Base-by-base conservation (phyloP, 768 basidiomycete genomes). In the Podaxis mareebaensis region DNA sequence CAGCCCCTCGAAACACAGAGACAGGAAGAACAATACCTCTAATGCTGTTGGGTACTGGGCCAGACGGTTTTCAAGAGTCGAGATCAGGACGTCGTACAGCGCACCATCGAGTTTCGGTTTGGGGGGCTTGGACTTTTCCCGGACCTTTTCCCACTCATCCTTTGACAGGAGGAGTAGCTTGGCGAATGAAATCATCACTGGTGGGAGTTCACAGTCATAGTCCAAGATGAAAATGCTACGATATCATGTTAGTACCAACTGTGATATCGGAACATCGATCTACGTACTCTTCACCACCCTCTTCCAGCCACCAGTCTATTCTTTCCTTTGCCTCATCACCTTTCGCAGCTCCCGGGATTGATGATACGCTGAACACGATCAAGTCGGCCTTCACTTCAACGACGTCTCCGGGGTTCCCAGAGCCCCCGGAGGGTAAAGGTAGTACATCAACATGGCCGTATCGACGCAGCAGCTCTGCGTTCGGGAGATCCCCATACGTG, bases 231-330 rank as follows among this genome's bases (percentile, higher is more conserved):
- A 86, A 1, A 84, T 79, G 67, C 88, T 90, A 6, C 58, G 12
- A 36, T 28, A n/a, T 24, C 26, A 12, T 4, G 26, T 51, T 20
- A 51, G 22, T 3, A 51, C 49, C 11, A 51, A 12, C 13, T 51
- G 6, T 33, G 33, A 33, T 11, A 51, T 24, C 20, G 10, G 20
- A 64, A 22, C 22, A 22, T 61, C 28, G 11, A 53, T 40, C 54
- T 57, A 59, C 88, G 66, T 70, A 95, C 95, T 97, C 95, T 66
- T 96, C 95, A 20, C 90, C 90, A 2, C 90, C 92, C 70, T 89
- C 84, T 66, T 97, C 94, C 12, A 99, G 77, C 92, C 95, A 95
- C 88, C 92, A 97, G 64, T 98, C 93, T 8, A 97, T 89, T 42
- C 93, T 83, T 67, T 87, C 86, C 66, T 82, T 77, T 39, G 75